Conservation (phyloP, 2,329 filamentous ascomycete species). For the Cladosporium oxysporum region DNA sequence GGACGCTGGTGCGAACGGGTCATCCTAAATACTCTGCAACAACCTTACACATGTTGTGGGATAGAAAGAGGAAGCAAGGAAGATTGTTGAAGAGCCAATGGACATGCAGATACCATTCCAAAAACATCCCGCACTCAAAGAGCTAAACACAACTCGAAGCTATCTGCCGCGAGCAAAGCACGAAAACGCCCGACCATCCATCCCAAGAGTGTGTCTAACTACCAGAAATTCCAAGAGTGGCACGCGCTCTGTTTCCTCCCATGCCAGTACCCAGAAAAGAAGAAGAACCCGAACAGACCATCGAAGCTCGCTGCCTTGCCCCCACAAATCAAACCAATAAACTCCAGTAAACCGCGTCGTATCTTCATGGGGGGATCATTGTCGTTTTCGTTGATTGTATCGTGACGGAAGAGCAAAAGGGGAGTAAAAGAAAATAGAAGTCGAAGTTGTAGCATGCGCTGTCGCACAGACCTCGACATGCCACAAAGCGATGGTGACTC, state of each 20-base stretch:
- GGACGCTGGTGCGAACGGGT: no score
- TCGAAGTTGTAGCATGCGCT: neutral
- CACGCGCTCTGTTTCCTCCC: neutral
- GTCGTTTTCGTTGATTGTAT: slow-evolving; percentile 2
- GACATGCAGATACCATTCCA: neutral
- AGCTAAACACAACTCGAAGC: neutral
- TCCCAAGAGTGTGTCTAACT: neutral
- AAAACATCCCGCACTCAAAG: neutral
- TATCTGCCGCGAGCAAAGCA: slow-evolving; percentile 1
- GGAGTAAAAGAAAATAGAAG: neutral
- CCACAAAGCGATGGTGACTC: neutral
- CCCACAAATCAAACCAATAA: neutral
- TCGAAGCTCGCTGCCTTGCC: neutral
- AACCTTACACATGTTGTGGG: neutral
- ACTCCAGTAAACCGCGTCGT: neutral
- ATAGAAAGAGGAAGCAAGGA: neutral
- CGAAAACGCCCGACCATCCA: neutral
- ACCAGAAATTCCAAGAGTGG: neutral
- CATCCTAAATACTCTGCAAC: no score
- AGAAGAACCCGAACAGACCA: no score
- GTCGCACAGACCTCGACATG: neutral
- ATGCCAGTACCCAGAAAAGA: no score
- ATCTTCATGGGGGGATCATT: neutral
- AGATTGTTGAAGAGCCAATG: neutral
- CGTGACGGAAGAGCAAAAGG: neutral